Evolutionary conservation across 768 basidiomycete species (phyloP).

Genomic region (Coprinopsis strossmayeri): DNA sequence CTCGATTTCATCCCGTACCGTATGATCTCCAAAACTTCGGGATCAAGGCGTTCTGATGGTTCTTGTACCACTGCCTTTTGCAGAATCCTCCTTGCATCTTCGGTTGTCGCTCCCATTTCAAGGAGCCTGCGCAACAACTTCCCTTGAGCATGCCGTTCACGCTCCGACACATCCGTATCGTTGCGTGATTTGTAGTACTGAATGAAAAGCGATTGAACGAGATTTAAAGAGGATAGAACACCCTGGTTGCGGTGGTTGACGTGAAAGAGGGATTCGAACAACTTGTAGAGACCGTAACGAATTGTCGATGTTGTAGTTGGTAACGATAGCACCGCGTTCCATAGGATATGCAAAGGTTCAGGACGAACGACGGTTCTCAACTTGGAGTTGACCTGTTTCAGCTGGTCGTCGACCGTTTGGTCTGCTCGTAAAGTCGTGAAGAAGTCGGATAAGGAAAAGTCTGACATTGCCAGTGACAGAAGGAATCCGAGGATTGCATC

Average conservation of each 20-base stretch:
- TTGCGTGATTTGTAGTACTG: conserved; percentile 29
- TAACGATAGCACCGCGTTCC: conserved; percentile 35
- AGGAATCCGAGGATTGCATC: conserved; percentile 61
- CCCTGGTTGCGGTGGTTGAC: conserved; percentile 67
- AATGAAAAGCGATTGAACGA: conserved; percentile 47
- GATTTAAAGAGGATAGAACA: conserved; percentile 51
- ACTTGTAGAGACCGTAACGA: conserved; percentile 49
- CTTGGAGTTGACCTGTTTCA: not conserved
- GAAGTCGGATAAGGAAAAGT: conserved; percentile 51
- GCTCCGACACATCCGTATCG: conserved; percentile 24
- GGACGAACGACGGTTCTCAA: conserved; percentile 44
- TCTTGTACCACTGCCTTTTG: conserved; percentile 46
- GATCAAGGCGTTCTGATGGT: conserved; percentile 38
- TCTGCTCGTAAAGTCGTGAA: conserved; percentile 44
- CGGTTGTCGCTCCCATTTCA: conserved; percentile 67
- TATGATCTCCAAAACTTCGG: conserved; percentile 64
- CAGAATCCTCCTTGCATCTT: conserved; percentile 60
- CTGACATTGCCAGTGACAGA: conserved; percentile 58
- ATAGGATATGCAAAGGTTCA: conserved; percentile 54
- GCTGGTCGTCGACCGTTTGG: conserved; percentile 21
- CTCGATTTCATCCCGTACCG: conserved; percentile 64
- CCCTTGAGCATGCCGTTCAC: conserved; percentile 49
- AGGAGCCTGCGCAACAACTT: conserved; percentile 63
- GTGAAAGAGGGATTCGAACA: conserved; percentile 56
- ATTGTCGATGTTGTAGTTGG: conserved; percentile 19